Conservation (phyloP, 495 filamentous ascomycete species). For the Penicillium canescens region DNA sequence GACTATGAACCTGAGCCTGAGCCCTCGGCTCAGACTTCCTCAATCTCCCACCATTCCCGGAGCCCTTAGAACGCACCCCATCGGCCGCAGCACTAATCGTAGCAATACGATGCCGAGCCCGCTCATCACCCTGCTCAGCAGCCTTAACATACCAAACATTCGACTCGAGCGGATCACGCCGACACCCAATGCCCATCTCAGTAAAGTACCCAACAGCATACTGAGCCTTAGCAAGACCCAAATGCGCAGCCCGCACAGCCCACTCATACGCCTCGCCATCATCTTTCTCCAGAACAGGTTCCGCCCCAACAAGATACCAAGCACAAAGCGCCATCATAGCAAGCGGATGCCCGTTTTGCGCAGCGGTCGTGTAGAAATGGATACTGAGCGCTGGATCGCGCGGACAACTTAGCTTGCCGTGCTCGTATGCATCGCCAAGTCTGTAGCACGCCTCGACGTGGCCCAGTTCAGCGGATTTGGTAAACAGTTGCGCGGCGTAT, state of each 20-base stretch:
- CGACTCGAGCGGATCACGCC: conserved; percentile 87
- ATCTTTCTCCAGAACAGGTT: conserved; percentile 89
- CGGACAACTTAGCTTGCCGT: conserved; percentile 83
- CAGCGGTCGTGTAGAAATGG: conserved; percentile 94
- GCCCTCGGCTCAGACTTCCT: conserved; percentile 14
- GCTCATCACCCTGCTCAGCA: conserved; percentile 87
- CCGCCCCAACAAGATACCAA: conserved; percentile 96
- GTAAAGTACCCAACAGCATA: conserved; percentile 98
- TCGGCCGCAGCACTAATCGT: conserved; percentile 84
- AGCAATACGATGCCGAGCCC: conserved; percentile 81
- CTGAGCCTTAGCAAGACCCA: conserved; percentile 90
- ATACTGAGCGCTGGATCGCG: conserved; percentile 90
- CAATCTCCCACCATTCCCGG: conserved; percentile 19
- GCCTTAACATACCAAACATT: conserved; percentile 99
- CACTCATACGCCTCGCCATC: conserved; percentile 97
- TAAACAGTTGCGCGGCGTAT: conserved; percentile 93
- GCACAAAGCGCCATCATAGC: conserved; percentile 99
- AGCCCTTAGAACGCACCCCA: conserved; percentile 54
- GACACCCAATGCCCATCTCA: conserved; percentile 96
- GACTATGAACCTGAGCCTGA: not conserved
- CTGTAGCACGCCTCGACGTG: conserved; percentile 80
- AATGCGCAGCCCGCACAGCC: conserved; percentile 82
- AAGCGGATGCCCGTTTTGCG: conserved; percentile 75
- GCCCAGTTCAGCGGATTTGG: conserved; percentile 89
- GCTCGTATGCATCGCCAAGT: conserved; percentile 96